phyloP scores from a whole-genome alignment of 1,284 basidiomycete species.

The Cutaneotrichosporon sp. region DNA sequence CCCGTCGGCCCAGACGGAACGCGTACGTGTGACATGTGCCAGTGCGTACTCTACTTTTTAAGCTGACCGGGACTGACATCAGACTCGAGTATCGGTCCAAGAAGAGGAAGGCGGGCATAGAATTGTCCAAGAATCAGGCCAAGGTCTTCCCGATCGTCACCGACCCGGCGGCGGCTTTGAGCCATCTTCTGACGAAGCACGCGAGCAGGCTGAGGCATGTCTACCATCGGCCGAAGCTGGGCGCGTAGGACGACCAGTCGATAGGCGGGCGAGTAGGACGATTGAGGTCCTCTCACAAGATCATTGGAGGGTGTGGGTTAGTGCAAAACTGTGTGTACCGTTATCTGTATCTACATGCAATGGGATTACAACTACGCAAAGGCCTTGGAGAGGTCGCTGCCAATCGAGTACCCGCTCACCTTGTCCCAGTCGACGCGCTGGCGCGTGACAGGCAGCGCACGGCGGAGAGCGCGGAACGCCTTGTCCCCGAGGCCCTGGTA shows the following conservation, averaged over 20 bases:
- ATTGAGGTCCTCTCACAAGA: too few species aligned
- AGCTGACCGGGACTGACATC: not conserved
- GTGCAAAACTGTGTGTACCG: not conserved
- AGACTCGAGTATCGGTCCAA: not conserved
- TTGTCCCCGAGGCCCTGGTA: conserved; percentile 87
- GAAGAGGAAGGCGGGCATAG: not conserved
- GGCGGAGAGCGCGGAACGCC: conserved; percentile 78
- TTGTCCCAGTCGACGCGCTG: conserved; percentile 95
- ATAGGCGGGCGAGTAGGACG: too few species aligned
- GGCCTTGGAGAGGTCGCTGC: conserved; percentile 68
- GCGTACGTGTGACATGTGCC: not conserved
- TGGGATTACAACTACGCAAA: conserved; percentile 8
- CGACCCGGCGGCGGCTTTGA: not conserved
- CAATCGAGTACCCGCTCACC: conserved; percentile 80
- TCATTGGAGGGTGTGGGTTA: too few species aligned
- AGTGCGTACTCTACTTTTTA: not conserved
- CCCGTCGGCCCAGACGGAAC: not conserved
- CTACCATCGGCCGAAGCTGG: too few species aligned
- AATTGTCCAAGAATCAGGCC: not conserved
- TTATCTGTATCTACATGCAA: not conserved
- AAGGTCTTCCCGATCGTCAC: not conserved
- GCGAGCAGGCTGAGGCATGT: too few species aligned
- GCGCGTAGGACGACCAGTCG: too few species aligned
- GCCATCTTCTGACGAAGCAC: not conserved
- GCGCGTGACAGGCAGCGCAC: conserved; percentile 85